Evolutionary conservation across 2,329 filamentous ascomycete species (phyloP).

Genomic region (Talaromyces albobiverticillius): DNA sequence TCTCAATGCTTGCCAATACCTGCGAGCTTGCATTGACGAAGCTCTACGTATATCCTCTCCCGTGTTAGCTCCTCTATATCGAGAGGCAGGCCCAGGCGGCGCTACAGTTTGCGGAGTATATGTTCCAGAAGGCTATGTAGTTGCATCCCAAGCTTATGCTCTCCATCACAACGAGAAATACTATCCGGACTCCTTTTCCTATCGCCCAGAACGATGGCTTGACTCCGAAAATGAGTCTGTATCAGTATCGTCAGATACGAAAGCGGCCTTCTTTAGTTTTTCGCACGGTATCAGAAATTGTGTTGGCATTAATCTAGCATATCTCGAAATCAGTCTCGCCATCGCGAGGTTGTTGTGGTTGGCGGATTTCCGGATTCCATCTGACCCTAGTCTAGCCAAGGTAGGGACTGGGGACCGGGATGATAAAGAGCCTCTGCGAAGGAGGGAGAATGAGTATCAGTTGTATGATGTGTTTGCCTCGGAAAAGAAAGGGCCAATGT

Average conservation of each 20-base stretch:
- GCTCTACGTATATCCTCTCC: constrained; percentile 2
- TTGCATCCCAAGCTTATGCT: not conserved
- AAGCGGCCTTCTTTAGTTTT: not conserved
- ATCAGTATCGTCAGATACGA: not conserved
- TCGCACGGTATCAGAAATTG: not conserved
- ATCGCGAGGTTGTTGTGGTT: constrained; percentile 1
- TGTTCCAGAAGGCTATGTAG: constrained; percentile 6
- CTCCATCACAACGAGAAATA: constrained; percentile 11
- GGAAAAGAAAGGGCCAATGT: constrained; percentile 10
- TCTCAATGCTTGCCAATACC: constrained; percentile 1
- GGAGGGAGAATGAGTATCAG: constrained; percentile 11
- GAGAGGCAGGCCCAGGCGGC: constrained; percentile 8
- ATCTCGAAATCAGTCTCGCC: not conserved
- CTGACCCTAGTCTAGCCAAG: not conserved
- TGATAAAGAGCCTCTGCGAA: constrained; percentile 2
- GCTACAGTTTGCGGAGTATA: not conserved
- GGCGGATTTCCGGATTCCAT: constrained; percentile 3
- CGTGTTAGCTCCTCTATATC: constrained; percentile 1
- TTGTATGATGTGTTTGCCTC: constrained; percentile 11
- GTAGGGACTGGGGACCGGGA: constrained; percentile 1
- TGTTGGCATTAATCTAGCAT: not conserved
- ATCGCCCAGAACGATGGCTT: constrained; percentile 8
- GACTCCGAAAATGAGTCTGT: not conserved
- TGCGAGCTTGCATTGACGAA: constrained; percentile 9
- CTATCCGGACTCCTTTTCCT: constrained; percentile 5